A percentile compares a stretch with the other conserved stretches of the same genome.
Conservation (phyloP, 148 eudicot genomes). For the Euryodendron excelsum region DNA sequence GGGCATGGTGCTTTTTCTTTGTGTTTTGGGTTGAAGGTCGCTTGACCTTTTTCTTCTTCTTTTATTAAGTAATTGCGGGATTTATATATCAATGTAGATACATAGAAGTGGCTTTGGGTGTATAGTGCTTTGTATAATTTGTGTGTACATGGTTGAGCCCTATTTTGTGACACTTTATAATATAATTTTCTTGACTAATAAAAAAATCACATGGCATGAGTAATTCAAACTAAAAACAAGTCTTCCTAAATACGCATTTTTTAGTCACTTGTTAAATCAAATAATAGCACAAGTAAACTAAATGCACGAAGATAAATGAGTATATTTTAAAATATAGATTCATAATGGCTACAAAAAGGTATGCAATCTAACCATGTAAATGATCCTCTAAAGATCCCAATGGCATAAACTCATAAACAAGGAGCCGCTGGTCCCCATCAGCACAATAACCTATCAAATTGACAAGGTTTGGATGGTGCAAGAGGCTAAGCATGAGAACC, state of each 20-base stretch:
- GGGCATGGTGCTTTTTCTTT: too few species aligned
- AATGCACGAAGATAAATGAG: background rate
- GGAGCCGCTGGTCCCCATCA: conserved; percentile 96
- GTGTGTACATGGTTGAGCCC: too few species aligned
- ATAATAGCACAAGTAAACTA: background rate
- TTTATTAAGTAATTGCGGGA: too few species aligned
- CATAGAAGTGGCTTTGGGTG: too few species aligned
- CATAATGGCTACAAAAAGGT: background rate
- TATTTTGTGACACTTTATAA: too few species aligned
- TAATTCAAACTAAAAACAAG: background rate
- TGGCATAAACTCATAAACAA: conserved; percentile 96
- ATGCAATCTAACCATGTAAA: conserved; percentile 67
- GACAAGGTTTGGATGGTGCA: conserved; percentile 89
- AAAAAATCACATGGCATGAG: too few species aligned
- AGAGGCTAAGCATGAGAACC: conserved; percentile 95
- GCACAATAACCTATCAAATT: conserved; percentile 98
- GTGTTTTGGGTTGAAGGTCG: too few species aligned
- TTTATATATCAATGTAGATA: too few species aligned
- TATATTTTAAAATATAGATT: background rate
- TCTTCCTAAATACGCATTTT: too few species aligned
- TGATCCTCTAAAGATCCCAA: conserved; percentile 97
- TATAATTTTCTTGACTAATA: too few species aligned
- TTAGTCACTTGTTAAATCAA: background rate
- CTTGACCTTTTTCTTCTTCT: too few species aligned
- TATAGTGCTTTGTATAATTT: too few species aligned